Base-by-base conservation (phyloP, 2,329 filamentous ascomycete genomes). In the Diaporthe vexans region DNA sequence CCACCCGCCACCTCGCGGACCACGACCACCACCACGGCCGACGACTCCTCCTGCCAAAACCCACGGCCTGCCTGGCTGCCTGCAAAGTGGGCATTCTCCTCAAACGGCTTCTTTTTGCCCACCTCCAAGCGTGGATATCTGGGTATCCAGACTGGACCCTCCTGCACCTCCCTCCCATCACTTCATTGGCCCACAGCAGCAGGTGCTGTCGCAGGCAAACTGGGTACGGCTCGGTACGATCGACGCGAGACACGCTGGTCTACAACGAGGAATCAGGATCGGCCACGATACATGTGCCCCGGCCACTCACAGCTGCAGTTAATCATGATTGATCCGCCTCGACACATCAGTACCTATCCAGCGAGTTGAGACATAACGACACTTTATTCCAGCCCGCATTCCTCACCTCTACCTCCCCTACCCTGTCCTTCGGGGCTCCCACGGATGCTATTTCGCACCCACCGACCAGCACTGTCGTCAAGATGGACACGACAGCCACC, bases 401-500 rank as follows among this genome's bases (percentile, higher is more conserved):
- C 78, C 76, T 80, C 78, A 76, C 77, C 74, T 76, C 59, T 70
- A 73, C 75, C 58, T 72, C 59, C 56, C 51, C 48, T 58, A 61
- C 37, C 19, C 43, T 21, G 19, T 40, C n/a, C 63, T 21, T 33
- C 26, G 48, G 63, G 46, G n/a, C n/a, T 68, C 65, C 67, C 43
- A 69, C 72, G 71, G 51, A 71, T 75, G 72, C 59, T 67, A 63
- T 46, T 33, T 61, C 37, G 52, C 71, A 59, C 43, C 51, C 33
- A 56, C 43, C 33, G 13, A 59, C 57, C 37, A 61, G 57, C 48
- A 67, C 70, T 67, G 51, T 73, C 78, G 75, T 74, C 76, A 75
- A 72, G 76, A 84, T 84, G 82, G 82, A 83, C 81, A 81, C 78
- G 78, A 78, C 82, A 78, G 76, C 78, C 75, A 80, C 76, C 77